phyloP scores from a whole-genome alignment of 2,329 filamentous ascomycete genomes.

The Stemphylium lycopersici region DNA sequence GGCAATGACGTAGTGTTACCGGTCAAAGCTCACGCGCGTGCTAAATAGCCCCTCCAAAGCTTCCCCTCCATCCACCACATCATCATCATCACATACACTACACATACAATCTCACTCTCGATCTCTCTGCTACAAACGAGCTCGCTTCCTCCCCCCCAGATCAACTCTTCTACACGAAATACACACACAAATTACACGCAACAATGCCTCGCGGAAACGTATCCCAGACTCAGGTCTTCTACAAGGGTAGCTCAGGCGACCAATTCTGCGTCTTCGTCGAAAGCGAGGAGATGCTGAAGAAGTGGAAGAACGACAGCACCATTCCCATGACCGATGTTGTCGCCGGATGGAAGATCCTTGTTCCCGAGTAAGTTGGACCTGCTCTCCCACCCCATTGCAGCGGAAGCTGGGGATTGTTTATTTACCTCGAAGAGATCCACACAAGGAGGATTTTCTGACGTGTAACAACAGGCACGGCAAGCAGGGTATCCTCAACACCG shows the following conservation, averaged over 20 bases:
- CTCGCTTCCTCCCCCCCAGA: background rate
- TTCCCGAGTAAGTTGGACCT: constrained; percentile 74
- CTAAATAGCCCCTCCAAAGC: constrained; percentile 45
- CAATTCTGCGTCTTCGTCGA: constrained; percentile 74
- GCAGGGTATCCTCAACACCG: constrained; percentile 78
- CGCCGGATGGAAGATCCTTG: constrained; percentile 85
- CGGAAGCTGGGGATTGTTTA: background rate
- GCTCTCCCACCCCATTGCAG: no score
- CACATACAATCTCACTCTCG: background rate
- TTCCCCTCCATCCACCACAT: constrained; percentile 24
- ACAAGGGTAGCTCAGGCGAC: constrained; percentile 71
- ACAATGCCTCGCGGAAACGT: constrained; percentile 57
- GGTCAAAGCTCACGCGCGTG: constrained; percentile 32
- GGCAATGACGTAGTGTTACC: constrained; percentile 39
- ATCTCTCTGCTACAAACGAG: background rate
- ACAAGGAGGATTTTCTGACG: background rate
- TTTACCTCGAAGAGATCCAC: background rate
- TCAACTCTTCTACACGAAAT: constrained; percentile 9
- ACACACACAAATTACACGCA: background rate
- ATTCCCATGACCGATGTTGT: constrained; percentile 85
- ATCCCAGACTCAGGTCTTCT: constrained; percentile 77
- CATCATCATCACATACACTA: no score
- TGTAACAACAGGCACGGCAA: constrained; percentile 72
- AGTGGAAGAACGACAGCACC: constrained; percentile 82
- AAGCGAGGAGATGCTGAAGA: constrained; percentile 67